phyloP scores from a whole-genome alignment of 768 basidiomycete species.

The Naganishia kalamii region DNA sequence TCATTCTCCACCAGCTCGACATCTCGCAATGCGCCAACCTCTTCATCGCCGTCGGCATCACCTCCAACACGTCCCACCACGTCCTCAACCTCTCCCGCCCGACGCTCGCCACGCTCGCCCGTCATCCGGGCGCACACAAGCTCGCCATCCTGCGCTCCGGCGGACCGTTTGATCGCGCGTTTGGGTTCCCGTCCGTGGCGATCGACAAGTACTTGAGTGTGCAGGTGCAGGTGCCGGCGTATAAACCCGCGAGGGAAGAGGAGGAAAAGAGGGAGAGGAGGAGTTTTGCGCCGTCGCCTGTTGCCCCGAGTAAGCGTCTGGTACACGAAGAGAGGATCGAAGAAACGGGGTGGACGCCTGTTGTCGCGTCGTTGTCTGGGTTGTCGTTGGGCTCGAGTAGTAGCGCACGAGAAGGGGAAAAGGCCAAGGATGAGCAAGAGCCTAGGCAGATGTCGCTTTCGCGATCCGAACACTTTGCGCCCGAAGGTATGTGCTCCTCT shows the following conservation, averaged over 20 bases:
- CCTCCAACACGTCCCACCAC: not conserved
- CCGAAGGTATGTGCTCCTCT: too few species aligned
- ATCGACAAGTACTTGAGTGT: not conserved
- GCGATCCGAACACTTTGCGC: too few species aligned
- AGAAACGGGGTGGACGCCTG: too few species aligned
- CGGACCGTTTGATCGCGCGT: not conserved
- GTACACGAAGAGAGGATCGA: not conserved
- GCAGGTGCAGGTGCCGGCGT: not conserved
- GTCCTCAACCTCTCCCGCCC: constrained; percentile 5
- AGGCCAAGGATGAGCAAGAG: too few species aligned
- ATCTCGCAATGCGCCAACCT: constrained; percentile 7
- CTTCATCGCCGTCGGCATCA: constrained; percentile 1
- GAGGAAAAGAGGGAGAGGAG: not conserved
- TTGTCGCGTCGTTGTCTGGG: too few species aligned
- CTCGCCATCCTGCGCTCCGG: constrained; percentile 1
- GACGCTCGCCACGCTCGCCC: not conserved
- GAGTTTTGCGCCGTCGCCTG: not conserved
- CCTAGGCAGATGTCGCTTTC: too few species aligned
- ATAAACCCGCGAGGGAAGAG: not conserved
- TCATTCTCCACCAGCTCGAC: not conserved
- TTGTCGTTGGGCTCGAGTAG: too few species aligned
- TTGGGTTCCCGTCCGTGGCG: not conserved
- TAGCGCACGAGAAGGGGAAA: too few species aligned
- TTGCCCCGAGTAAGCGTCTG: not conserved
- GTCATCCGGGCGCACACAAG: not conserved